These are phyloP conservation scores for Jatropha multifida DNA, from an alignment of 441 rosid species.

Conservation along the genomic window DNA sequence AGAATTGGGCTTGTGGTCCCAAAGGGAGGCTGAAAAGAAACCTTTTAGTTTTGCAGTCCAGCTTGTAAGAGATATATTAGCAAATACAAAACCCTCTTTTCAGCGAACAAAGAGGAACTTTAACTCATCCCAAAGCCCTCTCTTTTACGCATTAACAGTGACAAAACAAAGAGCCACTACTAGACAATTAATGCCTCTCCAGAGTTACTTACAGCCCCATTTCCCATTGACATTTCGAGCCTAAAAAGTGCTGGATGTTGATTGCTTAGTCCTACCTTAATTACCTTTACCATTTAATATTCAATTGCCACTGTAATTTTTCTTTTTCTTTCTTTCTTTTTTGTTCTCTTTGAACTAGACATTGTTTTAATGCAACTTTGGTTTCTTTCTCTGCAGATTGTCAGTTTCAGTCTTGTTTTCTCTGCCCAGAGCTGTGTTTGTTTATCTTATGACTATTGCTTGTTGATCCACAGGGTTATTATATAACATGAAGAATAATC, in stretches of 20 bases:
- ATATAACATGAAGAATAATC: constrained; percentile 14
- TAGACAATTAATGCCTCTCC: neutral
- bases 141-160: constrained; percentile 14
- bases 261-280: neutral
- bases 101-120: constrained; percentile 33
- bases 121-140: constrained; percentile 33
- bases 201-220: too few relatives aligned
- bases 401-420: constrained; percentile 1
- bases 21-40: neutral
- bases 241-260: constrained; percentile 11
- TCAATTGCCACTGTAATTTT: neutral
- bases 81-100: constrained; percentile 16
- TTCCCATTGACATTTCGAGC: neutral
- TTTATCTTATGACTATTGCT: neutral
- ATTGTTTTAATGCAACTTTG: constrained; percentile 8
- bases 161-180: constrained; percentile 21
- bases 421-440: neutral
- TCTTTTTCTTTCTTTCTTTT: neutral
- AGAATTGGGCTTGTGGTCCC: constrained; percentile 16
- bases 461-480: constrained; percentile 7
- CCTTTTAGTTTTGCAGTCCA: constrained; percentile 25
- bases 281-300: too few relatives aligned
- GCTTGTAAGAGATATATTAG: constrained; percentile 8
- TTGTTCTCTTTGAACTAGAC: constrained; percentile 16
- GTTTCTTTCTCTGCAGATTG: constrained; percentile 7